These are phyloP conservation scores for Lentinula aciculospora DNA, from an alignment of 768 basidiomycete genomes.

Conservation along the genomic window DNA sequence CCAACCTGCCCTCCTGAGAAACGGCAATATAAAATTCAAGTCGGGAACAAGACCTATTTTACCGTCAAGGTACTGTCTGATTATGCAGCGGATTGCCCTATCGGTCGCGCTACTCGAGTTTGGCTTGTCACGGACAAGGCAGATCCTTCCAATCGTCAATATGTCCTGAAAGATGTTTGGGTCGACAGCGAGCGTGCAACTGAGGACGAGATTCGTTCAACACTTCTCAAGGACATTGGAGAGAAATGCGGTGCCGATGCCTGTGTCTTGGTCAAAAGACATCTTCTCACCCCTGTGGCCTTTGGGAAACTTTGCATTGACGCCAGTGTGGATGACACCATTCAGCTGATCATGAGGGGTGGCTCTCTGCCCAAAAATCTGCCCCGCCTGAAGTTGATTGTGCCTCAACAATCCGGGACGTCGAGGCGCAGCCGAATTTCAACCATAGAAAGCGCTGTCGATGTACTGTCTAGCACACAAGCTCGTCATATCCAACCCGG, in stretches of 20 bases:
- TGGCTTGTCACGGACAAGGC: background rate
- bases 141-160: background rate
- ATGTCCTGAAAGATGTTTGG: no score
- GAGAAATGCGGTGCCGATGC: background rate
- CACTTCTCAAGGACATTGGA: background rate
- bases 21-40: background rate
- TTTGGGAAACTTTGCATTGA: background rate
- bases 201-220: background rate
- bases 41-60: background rate
- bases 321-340: background rate
- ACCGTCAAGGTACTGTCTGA: background rate
- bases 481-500: background rate
- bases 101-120: background rate
- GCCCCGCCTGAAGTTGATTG: background rate
- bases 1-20: background rate
- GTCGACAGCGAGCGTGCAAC: background rate
- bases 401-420: background rate
- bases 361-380: background rate
- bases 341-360: background rate
- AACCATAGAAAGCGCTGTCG: background rate
- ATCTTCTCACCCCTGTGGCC: background rate
- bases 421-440: background rate
- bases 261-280: background rate
- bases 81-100: background rate
- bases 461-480: background rate